These are phyloP conservation scores for Podospora tetraspora DNA, from an alignment of 495 filamentous ascomycete species.

Conservation along the genomic window DNA sequence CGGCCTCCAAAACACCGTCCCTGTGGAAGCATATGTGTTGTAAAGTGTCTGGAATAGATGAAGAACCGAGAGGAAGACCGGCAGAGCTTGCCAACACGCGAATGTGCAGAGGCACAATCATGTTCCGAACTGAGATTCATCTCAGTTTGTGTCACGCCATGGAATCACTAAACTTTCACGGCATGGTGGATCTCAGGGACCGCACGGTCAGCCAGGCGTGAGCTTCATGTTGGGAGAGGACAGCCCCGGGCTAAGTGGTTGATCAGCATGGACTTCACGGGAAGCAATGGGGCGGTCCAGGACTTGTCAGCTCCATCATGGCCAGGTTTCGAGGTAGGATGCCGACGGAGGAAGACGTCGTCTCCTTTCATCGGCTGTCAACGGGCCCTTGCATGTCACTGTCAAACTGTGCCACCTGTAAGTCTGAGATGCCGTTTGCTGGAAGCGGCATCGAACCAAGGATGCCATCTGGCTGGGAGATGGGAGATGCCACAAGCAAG, in stretches of 20 bases:
- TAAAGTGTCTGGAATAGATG: neutral
- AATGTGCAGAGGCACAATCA: neutral
- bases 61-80: neutral
- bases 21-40: neutral
- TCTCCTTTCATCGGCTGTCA: slow-evolving; percentile 6
- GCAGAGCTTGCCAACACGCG: neutral
- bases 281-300: neutral
- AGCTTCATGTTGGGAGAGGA: neutral
- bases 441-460: neutral
- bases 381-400: slow-evolving; percentile 8
- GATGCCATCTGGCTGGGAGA: neutral
- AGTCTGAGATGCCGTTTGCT: neutral
- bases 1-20: neutral
- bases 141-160: neutral
- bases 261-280: neutral
- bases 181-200: neutral
- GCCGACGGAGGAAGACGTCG: neutral
- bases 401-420: neutral
- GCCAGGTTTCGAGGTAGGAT: neutral
- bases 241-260: neutral
- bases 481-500: neutral
- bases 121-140: neutral
- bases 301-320: neutral
- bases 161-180: neutral
- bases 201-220: neutral